Base-by-base conservation (phyloP, 148 eudicot genomes). In the Chenopodium formosanum region DNA sequence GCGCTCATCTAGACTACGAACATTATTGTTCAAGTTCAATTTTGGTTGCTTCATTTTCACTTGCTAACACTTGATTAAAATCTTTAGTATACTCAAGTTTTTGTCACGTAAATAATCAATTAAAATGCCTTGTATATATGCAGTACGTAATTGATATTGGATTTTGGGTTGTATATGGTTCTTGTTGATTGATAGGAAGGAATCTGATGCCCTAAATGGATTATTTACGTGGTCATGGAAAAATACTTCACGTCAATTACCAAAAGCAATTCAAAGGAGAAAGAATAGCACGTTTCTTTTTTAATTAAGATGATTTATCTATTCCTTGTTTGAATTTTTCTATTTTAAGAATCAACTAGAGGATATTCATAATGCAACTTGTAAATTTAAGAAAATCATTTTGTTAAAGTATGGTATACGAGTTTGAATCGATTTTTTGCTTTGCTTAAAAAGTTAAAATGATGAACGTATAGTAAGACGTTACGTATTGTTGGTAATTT, bases 1-100 rank as follows among this genome's bases (percentile, higher is more conserved):
- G 2, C 47, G 64, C 47, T 84, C 86, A 73, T 84, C 86, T 77
- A 84, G 16, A 34, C 76, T 77, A 37, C 50, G 14, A 22, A n/a
- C 4, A 12, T 70, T 60, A 50, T 50, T 76, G 69, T 22, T 44
- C 3, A 0, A 25, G 9, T 20, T 47, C 60, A 37, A 58, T 53
- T 62, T 75, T 73, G 70, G 72, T 1, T 68, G 68, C 44, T 37
- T 78, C 87, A 84, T 84, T 84, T 73, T 80, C 22, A 56, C 62
- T 12, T 46, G 40, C n/a, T 19, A 23, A 12, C n/a, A 1, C 50
- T 53, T 4, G 69, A 25, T 67, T 25, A 25, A 11, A 5, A 8
- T 67, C 29, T 29, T 13, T 67, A 29, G 14, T 2, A 12, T 14
- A 66, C 31, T 23, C 1, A 0, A 23, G 37, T 62, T 62, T 62